A percentile compares a stretch with the other conserved stretches of the same genome.
These are phyloP conservation scores for Mycena rosella DNA, from an alignment of 768 basidiomycete genomes.

Conservation along the genomic window DNA sequence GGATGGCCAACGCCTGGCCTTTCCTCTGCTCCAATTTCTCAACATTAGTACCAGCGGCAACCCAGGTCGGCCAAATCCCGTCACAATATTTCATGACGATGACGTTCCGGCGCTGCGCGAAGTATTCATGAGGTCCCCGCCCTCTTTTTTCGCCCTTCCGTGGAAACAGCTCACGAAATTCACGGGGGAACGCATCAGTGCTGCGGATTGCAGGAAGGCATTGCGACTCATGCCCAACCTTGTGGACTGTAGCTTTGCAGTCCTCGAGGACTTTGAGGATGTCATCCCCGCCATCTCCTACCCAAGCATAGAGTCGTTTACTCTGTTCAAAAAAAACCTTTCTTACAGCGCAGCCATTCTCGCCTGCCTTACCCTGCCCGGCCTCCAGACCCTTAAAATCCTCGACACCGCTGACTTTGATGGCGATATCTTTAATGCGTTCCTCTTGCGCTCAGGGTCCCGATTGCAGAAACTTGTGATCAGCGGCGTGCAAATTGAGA, in stretches of 20 bases:
- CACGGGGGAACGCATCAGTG: conserved; percentile 13
- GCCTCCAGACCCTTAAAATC: background rate
- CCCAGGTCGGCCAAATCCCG: no score
- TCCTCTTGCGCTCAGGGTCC: background rate
- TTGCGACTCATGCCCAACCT: conserved; percentile 13
- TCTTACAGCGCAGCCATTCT: no score
- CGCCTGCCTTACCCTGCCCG: background rate
- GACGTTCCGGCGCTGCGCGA: background rate
- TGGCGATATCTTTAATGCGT: background rate
- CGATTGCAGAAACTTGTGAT: background rate
- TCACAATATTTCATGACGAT: no score
- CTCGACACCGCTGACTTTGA: background rate
- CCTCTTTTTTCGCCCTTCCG: conserved; percentile 4
- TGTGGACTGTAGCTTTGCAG: conserved; percentile 4
- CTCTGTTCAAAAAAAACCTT: conserved; percentile 4
- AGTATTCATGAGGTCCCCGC: background rate
- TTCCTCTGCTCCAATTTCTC: conserved; percentile 2
- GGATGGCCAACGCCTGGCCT: background rate
- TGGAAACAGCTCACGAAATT: conserved; percentile 25
- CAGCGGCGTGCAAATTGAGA: background rate
- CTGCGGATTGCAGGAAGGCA: conserved; percentile 3
- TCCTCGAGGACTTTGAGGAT: background rate
- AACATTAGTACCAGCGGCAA: background rate
- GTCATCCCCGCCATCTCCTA: no score
- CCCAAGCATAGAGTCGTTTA: background rate